These are phyloP conservation scores for Hippophae rhamnoides DNA, from an alignment of 306 rosid genomes.

Conservation along the genomic window DNA sequence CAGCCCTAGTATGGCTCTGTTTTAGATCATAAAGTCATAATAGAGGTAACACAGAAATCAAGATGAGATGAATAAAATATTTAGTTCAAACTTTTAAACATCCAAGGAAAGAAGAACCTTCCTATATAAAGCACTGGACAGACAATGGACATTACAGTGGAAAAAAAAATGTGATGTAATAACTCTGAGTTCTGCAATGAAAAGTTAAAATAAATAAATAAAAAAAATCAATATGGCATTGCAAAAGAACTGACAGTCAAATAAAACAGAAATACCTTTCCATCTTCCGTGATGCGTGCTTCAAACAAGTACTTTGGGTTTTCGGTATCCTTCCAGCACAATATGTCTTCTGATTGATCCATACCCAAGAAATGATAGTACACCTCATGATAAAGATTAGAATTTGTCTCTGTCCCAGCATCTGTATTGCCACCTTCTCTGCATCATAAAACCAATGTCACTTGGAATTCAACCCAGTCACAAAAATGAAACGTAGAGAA, in stretches of 20 bases:
- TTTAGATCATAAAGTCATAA: no score
- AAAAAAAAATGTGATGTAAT: no score
- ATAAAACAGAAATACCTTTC: slow-evolving; percentile 43
- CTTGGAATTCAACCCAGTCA: slow-evolving; percentile 12
- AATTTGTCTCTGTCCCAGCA: slow-evolving; percentile 82
- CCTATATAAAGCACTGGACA: no score
- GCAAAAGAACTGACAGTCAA: background rate
- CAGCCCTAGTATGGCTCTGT: no score
- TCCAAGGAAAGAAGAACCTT: no score
- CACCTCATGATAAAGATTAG: slow-evolving; percentile 67
- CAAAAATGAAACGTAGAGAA: slow-evolving; percentile 9
- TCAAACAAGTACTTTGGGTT: slow-evolving; percentile 64
- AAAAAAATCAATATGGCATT: background rate
- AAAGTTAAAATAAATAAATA: no score
- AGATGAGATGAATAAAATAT: no score
- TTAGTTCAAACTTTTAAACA: no score
- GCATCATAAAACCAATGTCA: slow-evolving; percentile 17
- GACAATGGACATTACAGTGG: no score
- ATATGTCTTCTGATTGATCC: slow-evolving; percentile 70
- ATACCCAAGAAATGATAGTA: slow-evolving; percentile 80
- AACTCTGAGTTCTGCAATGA: no score
- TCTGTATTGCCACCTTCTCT: slow-evolving; percentile 59
- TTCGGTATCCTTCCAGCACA: slow-evolving; percentile 80
- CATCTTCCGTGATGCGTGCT: slow-evolving; percentile 61
- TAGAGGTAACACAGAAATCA: no score